These are phyloP conservation scores for Skeletonema grethae DNA, from an alignment of 108 stramenopile genomes.

Conservation along the genomic window DNA sequence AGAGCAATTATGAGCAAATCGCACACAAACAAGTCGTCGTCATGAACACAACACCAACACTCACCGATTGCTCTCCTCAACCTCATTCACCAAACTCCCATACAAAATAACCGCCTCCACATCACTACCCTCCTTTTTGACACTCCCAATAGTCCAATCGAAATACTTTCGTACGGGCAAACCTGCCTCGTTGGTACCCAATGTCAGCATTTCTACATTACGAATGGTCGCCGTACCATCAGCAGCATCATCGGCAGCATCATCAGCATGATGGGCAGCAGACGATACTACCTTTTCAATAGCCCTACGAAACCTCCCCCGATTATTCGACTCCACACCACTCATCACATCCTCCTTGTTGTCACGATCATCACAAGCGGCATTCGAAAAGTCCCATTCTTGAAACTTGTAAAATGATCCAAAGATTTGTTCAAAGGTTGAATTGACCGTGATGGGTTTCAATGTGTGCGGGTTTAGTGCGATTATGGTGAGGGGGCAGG, in stretches of 20 bases:
- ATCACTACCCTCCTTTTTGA: neutral
- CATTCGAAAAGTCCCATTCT: conserved; percentile 36
- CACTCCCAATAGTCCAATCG: conserved; percentile 48
- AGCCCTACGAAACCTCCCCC: too few species aligned
- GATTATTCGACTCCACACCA: too few species aligned
- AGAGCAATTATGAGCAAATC: too few species aligned
- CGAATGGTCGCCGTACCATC: conserved; percentile 3
- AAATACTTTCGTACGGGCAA: conserved; percentile 37
- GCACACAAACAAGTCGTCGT: neutral
- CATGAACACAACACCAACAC: neutral
- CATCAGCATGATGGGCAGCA: too few species aligned
- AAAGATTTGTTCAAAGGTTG: conserved; percentile 32
- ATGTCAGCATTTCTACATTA: conserved; percentile 52
- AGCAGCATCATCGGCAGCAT: too few species aligned
- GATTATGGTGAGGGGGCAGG: conserved; percentile 34
- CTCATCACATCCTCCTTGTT: too few species aligned
- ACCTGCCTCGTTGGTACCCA: conserved; percentile 38
- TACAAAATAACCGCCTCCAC: conserved; percentile 27
- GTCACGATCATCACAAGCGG: conserved; percentile 30
- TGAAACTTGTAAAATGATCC: conserved; percentile 49
- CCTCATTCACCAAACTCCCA: conserved; percentile 26
- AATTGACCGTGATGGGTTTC: conserved; percentile 33
- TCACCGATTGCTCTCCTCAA: conserved; percentile 26
- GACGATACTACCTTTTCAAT: too few species aligned
- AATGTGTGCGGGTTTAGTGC: conserved; percentile 24